phyloP scores from a whole-genome alignment of 2,329 filamentous ascomycete genomes.

The Cladosporium sphaerospermum region DNA sequence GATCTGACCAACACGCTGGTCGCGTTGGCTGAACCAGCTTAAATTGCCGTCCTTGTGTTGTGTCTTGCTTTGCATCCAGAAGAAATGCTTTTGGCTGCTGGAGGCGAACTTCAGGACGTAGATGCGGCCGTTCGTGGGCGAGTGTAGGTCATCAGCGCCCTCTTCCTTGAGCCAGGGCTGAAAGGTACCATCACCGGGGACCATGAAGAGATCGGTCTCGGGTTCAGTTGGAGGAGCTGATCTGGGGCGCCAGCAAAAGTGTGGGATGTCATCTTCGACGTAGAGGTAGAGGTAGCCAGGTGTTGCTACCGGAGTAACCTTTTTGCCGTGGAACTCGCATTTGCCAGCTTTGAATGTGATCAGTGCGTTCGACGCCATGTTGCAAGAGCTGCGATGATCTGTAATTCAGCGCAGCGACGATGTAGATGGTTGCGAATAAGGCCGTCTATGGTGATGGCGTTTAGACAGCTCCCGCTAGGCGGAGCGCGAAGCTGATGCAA shows the following conservation, averaged over 20 bases:
- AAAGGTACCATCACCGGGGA: constrained; percentile 84
- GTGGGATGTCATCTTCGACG: constrained; percentile 85
- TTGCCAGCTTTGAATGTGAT: constrained; percentile 95
- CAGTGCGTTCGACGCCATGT: constrained; percentile 77
- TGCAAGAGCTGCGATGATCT: constrained; percentile 16
- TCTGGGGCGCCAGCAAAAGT: constrained; percentile 95
- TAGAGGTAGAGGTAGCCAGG: constrained; percentile 91
- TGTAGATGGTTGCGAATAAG: background rate
- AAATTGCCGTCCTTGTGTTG: constrained; percentile 65
- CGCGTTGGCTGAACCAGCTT: constrained; percentile 75
- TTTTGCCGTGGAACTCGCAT: constrained; percentile 59
- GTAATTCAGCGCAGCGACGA: background rate
- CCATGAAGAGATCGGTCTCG: constrained; percentile 86
- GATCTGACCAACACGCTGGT: constrained; percentile 80
- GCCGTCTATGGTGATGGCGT: constrained; percentile 4
- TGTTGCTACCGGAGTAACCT: constrained; percentile 65
- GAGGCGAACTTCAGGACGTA: constrained; percentile 91
- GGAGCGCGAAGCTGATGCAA: too few species aligned
- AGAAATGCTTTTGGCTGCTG: constrained; percentile 83
- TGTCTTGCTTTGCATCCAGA: constrained; percentile 91
- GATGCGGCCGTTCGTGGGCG: constrained; percentile 73
- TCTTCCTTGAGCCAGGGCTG: constrained; percentile 46
- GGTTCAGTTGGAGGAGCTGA: constrained; percentile 63
- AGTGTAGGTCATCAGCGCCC: constrained; percentile 54
- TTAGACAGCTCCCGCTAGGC: background rate